Percentiles rank a stretch among this genome's conserved stretches.
These are phyloP conservation scores for Tricholoma terreum DNA, from an alignment of 768 basidiomycete species.

Conservation along the genomic window DNA sequence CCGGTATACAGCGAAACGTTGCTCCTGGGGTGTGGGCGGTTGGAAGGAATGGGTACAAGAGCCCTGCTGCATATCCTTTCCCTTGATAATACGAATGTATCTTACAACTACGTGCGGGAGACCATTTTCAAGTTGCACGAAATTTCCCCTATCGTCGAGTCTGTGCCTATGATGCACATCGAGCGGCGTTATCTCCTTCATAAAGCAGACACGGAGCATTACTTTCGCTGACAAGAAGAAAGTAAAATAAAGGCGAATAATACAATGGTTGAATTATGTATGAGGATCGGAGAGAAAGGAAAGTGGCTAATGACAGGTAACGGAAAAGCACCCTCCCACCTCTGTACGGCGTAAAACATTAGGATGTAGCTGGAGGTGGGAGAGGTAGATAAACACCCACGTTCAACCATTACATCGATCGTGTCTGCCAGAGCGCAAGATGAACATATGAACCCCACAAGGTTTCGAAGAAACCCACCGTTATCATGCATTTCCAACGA, in stretches of 20 bases:
- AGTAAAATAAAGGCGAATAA: background rate
- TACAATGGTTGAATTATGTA: background rate
- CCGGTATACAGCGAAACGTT: conserved; percentile 52
- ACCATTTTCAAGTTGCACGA: background rate
- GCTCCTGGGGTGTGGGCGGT: conserved; percentile 48
- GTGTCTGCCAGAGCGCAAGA: conserved; percentile 50
- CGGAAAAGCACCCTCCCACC: background rate
- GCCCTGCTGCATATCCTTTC: conserved; percentile 44
- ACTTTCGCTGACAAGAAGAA: background rate
- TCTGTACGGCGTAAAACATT: background rate
- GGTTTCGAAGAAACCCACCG: conserved; percentile 42
- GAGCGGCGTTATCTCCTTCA: too few relatives aligned
- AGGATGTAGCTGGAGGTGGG: background rate
- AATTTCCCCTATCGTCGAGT: background rate
- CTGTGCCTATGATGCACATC: background rate
- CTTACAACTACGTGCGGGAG: too few relatives aligned
- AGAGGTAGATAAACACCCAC: conserved; percentile 43
- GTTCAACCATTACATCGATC: conserved; percentile 97
- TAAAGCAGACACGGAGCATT: background rate
- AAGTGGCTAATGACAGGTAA: background rate
- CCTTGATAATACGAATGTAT: background rate
- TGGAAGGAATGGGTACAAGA: conserved; percentile 49
- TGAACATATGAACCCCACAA: background rate
- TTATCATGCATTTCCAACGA: conserved; percentile 89
- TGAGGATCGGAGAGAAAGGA: background rate